These are phyloP conservation scores for Apiotrichum veenhuisii DNA, from an alignment of 1,284 basidiomycete species.

Conservation along the genomic window DNA sequence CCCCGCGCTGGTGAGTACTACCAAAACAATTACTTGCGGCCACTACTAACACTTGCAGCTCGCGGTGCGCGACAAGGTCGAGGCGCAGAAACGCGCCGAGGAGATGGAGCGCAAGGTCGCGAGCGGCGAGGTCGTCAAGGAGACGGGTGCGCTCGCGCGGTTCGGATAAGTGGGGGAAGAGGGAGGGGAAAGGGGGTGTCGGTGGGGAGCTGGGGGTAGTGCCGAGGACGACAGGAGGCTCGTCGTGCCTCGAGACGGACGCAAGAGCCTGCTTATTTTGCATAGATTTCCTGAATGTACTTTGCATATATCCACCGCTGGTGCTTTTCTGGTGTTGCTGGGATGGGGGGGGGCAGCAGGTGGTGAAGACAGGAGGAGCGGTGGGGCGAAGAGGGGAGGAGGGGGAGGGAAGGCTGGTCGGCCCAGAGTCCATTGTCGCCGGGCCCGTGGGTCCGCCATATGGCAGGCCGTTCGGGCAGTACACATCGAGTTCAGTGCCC, in stretches of 20 bases:
- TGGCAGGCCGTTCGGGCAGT: too few species aligned
- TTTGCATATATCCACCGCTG: neutral
- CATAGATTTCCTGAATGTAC: slow-evolving; percentile 7
- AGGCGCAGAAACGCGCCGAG: slow-evolving; percentile 29
- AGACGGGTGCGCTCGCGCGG: slow-evolving; percentile 35
- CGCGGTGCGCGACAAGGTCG: slow-evolving; percentile 34
- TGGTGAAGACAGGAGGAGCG: too few species aligned
- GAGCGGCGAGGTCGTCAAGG: slow-evolving; percentile 31
- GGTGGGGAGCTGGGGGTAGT: too few species aligned
- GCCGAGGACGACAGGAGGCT: too few species aligned
- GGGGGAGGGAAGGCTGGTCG: too few species aligned
- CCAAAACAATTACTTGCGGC: neutral
- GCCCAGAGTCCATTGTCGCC: too few species aligned
- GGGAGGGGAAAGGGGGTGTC: neutral
- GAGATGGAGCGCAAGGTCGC: slow-evolving; percentile 26
- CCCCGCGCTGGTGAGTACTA: slow-evolving; percentile 65
- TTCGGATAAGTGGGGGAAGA: slow-evolving; percentile 21
- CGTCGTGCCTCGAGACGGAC: too few species aligned
- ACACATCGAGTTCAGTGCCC: too few species aligned
- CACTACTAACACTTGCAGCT: slow-evolving; percentile 19
- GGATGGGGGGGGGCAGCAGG: neutral
- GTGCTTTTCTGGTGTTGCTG: neutral
- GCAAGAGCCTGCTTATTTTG: too few species aligned
- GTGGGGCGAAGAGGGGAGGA: neutral
- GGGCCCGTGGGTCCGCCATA: too few species aligned